Conservation (phyloP, 352 stramenopile species). For the Aphanomyces invadans region DNA sequence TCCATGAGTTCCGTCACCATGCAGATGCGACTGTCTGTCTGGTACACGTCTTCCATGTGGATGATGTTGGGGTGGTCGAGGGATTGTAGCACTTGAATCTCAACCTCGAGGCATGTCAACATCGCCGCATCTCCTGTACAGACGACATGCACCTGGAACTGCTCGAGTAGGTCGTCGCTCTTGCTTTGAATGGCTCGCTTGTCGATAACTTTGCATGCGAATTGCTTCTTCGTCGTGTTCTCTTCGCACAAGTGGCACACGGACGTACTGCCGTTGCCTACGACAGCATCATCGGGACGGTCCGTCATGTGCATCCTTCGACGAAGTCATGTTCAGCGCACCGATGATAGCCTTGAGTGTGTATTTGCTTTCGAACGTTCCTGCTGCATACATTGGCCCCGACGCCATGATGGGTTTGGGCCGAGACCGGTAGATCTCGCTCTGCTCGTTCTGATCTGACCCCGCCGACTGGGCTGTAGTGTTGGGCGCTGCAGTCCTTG, state of each 20-base stretch:
- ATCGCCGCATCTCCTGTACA: background rate
- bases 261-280: constrained; percentile 77
- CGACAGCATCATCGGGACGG: background rate
- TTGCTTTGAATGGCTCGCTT: constrained; percentile 59
- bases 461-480: background rate
- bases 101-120: constrained; percentile 28
- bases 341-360: constrained; percentile 75
- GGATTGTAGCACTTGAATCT: constrained; percentile 86
- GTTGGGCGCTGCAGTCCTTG: background rate
- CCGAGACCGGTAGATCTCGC: constrained; percentile 19
- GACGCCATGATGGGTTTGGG: constrained; percentile 64
- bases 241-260: constrained; percentile 77
- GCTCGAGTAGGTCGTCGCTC: constrained; percentile 73
- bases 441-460: constrained; percentile 4
- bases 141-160: constrained; percentile 58
- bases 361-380: constrained; percentile 76
- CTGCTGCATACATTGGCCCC: constrained; percentile 55
- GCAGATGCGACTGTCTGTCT: constrained; percentile 78
- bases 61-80: constrained; percentile 88
- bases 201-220: constrained; percentile 86
- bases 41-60: constrained; percentile 79
- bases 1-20: constrained; percentile 88
- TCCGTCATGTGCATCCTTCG: background rate
- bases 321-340: constrained; percentile 27
- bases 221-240: constrained; percentile 41